Conservation (phyloP, 805 yeast genomes). For the Ogataea allantospora region DNA sequence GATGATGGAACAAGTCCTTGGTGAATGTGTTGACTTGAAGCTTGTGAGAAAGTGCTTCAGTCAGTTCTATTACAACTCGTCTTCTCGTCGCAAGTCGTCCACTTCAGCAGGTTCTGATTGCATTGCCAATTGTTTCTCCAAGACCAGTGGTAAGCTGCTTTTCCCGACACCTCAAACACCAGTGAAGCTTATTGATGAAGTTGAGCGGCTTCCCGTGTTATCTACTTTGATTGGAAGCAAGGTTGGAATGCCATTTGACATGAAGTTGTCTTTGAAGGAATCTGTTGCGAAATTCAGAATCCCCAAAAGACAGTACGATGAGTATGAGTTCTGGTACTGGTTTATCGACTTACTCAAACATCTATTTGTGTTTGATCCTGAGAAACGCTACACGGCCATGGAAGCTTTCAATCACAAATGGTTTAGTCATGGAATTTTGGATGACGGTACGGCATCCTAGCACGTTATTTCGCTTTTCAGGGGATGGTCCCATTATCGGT, state of each 20-base stretch:
- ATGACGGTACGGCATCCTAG: slow-evolving; percentile 44
- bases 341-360: slow-evolving; percentile 55
- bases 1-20: slow-evolving; percentile 83
- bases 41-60: slow-evolving; percentile 34
- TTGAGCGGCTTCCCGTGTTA: slow-evolving; percentile 31
- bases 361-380: slow-evolving; percentile 50
- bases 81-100: slow-evolving; percentile 19
- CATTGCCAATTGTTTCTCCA: slow-evolving; percentile 32
- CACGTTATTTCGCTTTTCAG: slow-evolving; percentile 6
- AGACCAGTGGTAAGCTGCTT: slow-evolving; percentile 29
- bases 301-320: slow-evolving; percentile 49
- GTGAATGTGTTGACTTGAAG: slow-evolving; percentile 45
- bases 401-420: slow-evolving; percentile 67
- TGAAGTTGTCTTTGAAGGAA: slow-evolving; percentile 25
- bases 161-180: slow-evolving; percentile 39
- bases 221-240: slow-evolving; percentile 30
- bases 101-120: slow-evolving; percentile 16
- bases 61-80: slow-evolving; percentile 20
- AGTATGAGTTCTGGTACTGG: slow-evolving; percentile 79
- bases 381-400: slow-evolving; percentile 49
- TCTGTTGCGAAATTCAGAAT: slow-evolving; percentile 24
- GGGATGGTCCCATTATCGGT: slow-evolving; percentile 1
- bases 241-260: slow-evolving; percentile 30
- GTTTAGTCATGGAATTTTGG: slow-evolving; percentile 62
- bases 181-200: slow-evolving; percentile 36